Evolutionary conservation across 2,329 filamentous ascomycete genomes (phyloP), one percentile per base, ranked within the genome.

Genomic region (Cladosporium sp.): DNA sequence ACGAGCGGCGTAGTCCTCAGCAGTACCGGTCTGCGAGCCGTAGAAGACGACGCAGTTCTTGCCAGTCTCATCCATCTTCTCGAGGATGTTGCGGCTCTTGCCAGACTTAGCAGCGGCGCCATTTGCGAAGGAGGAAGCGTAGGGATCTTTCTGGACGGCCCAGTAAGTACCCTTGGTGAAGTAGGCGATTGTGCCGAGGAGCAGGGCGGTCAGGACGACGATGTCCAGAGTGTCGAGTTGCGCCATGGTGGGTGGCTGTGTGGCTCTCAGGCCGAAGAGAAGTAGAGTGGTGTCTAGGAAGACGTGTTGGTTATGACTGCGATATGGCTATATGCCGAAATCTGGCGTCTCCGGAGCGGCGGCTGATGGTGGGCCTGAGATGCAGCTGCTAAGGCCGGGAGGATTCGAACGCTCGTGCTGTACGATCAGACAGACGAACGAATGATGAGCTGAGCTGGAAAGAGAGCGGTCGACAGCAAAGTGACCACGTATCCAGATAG

Each of bases 21-120:
- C 95, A 49, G 95, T 99, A 74, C 95, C 95, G 24, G 95, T 99
- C 82, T 99, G 95, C 36, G 95, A 99, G 72, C 95, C 95, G 78
- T 97, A 99, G 84, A 99, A 97, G 75, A 99, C 90, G 71, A 99
- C 90, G 79, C 94, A 97, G 83, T 99, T 98, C 84, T 98, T 99
- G 79, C 89, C 90, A 12, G 88, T 89, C 83, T 98, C 93, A 26
- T 97, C 92, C 89, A 99, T 91, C 83, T 96, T 96, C 85, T 98
- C 92, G 68, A 97, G 78, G 70, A 99, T 93, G 79, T 97, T 93
- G 73, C 95, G 86, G 68, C 93, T 94, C 83, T 93, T 93, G 72
- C 90, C 92, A 11, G 90, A 85, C 82, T 92, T 96, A 70, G 85
- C 84, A 71, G 86, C 87, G 73, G 80, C 78, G 76, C 87, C 86